These are phyloP conservation scores for Metschnikowia henanensis DNA, from an alignment of 805 yeast species.

Conservation along the genomic window DNA sequence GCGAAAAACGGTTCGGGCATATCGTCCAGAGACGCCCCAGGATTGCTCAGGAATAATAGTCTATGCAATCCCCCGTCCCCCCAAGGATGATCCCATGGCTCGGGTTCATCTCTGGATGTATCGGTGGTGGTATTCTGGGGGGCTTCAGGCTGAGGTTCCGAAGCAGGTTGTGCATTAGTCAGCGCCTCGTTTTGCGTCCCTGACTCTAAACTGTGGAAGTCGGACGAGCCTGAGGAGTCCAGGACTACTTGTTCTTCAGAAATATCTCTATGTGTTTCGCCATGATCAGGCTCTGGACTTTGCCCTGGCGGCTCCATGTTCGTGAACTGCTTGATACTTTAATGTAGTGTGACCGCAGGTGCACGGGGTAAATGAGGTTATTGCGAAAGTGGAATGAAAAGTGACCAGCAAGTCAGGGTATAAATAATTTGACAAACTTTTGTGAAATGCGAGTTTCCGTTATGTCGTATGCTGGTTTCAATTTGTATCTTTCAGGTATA, in stretches of 20 bases:
- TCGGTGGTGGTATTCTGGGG: background rate
- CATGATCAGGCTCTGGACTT: background rate
- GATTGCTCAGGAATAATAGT: background rate
- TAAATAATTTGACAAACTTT: background rate
- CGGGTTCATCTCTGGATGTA: background rate
- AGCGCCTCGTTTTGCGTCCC: background rate
- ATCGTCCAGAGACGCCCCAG: background rate
- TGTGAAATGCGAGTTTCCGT: background rate
- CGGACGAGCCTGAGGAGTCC: background rate
- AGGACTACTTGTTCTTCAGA: background rate
- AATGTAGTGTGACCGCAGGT: background rate
- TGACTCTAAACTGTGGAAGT: background rate
- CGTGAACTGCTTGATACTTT: background rate
- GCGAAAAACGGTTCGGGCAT: constrained; percentile 1
- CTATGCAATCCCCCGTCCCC: background rate
- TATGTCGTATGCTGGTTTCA: background rate
- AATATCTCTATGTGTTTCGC: background rate
- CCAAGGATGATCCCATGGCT: background rate
- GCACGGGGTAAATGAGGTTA: background rate
- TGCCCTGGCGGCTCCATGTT: background rate
- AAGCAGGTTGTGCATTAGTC: background rate
- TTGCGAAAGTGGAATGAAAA: background rate
- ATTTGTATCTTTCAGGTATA: no score
- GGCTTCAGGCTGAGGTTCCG: background rate
- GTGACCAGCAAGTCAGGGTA: background rate